Conservation (phyloP, 2,329 filamentous ascomycete genomes). For the Bimuria novae-zelandiae region DNA sequence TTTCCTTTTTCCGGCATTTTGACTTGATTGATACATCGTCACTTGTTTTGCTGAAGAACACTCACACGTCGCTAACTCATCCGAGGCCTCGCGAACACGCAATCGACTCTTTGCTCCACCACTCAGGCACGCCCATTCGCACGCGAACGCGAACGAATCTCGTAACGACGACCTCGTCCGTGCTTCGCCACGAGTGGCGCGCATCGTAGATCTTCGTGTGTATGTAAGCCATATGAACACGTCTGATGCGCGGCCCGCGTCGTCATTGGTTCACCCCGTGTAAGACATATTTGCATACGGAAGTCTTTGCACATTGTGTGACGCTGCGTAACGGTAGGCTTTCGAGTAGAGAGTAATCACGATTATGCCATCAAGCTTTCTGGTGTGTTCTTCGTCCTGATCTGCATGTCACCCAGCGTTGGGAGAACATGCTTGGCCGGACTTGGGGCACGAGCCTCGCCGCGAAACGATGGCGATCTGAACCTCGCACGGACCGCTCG, state of each 20-base stretch:
- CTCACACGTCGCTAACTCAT: too few relatives aligned
- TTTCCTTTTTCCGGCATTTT: too few relatives aligned
- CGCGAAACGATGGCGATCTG: too few relatives aligned
- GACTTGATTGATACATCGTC: too few relatives aligned
- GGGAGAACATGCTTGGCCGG: too few relatives aligned
- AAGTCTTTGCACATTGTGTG: background rate
- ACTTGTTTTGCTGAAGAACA: too few relatives aligned
- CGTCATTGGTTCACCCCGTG: background rate
- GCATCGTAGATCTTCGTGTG: background rate
- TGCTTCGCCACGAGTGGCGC: slow-evolving; percentile 4
- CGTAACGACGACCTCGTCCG: background rate
- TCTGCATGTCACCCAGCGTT: too few relatives aligned
- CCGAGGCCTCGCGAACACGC: background rate
- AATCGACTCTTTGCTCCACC: background rate
- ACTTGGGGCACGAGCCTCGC: too few relatives aligned
- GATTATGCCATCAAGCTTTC: background rate
- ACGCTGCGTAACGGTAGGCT: background rate
- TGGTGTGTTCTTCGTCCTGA: background rate
- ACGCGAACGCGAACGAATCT: background rate
- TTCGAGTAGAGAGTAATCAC: background rate
- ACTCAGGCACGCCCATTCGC: too few relatives aligned
- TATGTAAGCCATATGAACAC: slow-evolving; percentile 2
- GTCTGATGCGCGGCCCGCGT: slow-evolving; percentile 4
- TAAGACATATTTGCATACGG: background rate
- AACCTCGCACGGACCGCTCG: too few relatives aligned